Evolutionary conservation across 306 rosid species (phyloP).

Genomic region (Trifolium fragiferum): DNA sequence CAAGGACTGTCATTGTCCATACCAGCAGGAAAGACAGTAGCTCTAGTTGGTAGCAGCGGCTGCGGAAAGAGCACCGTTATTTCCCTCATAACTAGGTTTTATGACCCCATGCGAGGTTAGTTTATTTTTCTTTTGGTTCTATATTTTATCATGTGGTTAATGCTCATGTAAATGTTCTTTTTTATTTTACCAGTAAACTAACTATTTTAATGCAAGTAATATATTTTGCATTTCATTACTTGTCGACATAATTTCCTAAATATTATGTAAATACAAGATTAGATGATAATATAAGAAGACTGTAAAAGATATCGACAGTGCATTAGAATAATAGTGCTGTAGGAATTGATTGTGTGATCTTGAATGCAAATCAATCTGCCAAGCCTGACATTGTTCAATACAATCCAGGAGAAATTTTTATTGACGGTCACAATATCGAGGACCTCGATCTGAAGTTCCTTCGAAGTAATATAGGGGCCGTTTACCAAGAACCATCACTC

Average conservation of each 20-base stretch:
- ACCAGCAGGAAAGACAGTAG: slow-evolving; percentile 76
- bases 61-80: slow-evolving; percentile 95
- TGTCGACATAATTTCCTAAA: background rate
- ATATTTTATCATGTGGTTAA: background rate
- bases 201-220: background rate
- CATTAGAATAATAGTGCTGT: slow-evolving; percentile 1
- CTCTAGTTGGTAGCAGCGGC: slow-evolving; percentile 92
- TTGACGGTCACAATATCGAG: slow-evolving; percentile 69
- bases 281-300: background rate
- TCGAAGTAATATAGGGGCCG: slow-evolving; percentile 71
- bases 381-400: slow-evolving; percentile 33
- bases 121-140: slow-evolving; percentile 6
- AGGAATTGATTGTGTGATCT: slow-evolving; percentile 23
- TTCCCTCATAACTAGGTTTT: slow-evolving; percentile 77
- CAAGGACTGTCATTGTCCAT: slow-evolving; percentile 73
- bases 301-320: background rate
- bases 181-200: background rate
- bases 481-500: slow-evolving; percentile 84
- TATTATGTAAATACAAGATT: slow-evolving; percentile 2
- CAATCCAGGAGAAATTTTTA: slow-evolving; percentile 67
- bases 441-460: slow-evolving; percentile 77
- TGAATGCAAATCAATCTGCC: slow-evolving; percentile 20
- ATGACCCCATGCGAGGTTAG: slow-evolving; percentile 71
- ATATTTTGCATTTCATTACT: background rate
- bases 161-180: background rate